Conservation (phyloP, 2,329 filamentous ascomycete species). For the Botryosphaeria agaves region DNA sequence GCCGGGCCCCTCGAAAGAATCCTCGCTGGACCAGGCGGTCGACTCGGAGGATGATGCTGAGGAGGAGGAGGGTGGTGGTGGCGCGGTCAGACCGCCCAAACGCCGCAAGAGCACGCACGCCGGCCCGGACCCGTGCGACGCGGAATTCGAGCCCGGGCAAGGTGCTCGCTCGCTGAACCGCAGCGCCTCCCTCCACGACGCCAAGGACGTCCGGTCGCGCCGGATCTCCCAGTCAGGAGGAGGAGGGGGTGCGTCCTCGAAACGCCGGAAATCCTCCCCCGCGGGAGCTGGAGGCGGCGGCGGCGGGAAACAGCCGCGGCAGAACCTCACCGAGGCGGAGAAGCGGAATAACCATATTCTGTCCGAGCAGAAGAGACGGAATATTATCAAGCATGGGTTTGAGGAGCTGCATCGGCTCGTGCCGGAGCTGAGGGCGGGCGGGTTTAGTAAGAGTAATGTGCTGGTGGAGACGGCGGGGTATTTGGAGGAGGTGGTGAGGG, state of each 20-base stretch:
- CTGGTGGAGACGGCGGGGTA: slow-evolving; percentile 61
- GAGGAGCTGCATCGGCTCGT: slow-evolving; percentile 64
- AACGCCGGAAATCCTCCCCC: too few species aligned
- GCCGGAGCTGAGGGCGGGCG: slow-evolving; percentile 54
- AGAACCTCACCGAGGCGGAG: slow-evolving; percentile 58
- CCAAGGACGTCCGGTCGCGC: too few species aligned
- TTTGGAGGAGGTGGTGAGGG: slow-evolving; percentile 53
- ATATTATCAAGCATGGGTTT: slow-evolving; percentile 67
- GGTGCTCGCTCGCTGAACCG: too few species aligned
- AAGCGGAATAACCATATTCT: slow-evolving; percentile 76
- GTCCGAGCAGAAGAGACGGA: slow-evolving; percentile 73
- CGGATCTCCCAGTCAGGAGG: too few species aligned
- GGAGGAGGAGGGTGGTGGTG: slow-evolving; percentile 1
- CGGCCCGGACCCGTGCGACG: too few species aligned
- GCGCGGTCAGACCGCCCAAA: too few species aligned
- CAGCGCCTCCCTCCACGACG: too few species aligned
- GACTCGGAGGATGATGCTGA: background rate
- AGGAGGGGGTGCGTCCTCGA: too few species aligned
- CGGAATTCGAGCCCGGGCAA: too few species aligned
- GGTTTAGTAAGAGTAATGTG: slow-evolving; percentile 70
- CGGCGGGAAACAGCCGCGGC: slow-evolving; percentile 8
- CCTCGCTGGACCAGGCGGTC: too few species aligned
- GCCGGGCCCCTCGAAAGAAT: too few species aligned
- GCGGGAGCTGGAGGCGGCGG: background rate
- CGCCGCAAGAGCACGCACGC: too few species aligned